Conservation (phyloP, 1,139 yeast genomes). For the Eremothecium gossypii region DNA sequence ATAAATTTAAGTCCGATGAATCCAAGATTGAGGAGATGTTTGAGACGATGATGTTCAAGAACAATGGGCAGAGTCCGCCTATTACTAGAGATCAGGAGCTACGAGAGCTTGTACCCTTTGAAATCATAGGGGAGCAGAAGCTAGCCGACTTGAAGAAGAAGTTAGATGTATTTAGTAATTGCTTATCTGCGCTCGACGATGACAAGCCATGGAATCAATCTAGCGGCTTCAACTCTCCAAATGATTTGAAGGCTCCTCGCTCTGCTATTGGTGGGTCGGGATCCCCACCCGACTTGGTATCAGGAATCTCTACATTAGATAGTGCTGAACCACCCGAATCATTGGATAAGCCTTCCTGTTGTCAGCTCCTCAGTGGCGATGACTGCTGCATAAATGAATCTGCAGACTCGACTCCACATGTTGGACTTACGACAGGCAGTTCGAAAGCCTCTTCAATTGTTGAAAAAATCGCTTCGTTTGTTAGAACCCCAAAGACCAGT, state of each 20-base stretch:
- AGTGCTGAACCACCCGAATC: constrained; percentile 1
- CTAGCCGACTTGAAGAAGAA: constrained; percentile 2
- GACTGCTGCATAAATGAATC: constrained; percentile 2
- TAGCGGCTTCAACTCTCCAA: constrained; percentile 1
- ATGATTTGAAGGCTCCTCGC: constrained; percentile 1
- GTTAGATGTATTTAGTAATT: constrained; percentile 3
- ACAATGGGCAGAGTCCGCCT: constrained; percentile 4
- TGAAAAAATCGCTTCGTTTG: constrained; percentile 2
- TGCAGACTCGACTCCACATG: constrained; percentile 1
- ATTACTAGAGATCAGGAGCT: constrained; percentile 3
- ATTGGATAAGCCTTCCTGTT: background rate
- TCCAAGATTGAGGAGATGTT: constrained; percentile 3
- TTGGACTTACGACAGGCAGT: constrained; percentile 1
- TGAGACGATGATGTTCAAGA: constrained; percentile 3
- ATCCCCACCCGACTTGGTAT: constrained; percentile 3
- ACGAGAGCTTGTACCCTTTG: constrained; percentile 7
- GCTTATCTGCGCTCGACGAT: constrained; percentile 1
- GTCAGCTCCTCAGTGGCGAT: constrained; percentile 3
- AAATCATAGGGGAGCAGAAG: constrained; percentile 5
- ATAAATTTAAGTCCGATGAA: constrained; percentile 2
- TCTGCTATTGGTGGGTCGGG: constrained; percentile 3
- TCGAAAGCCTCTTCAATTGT: constrained; percentile 3
- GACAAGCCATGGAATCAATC: constrained; percentile 4
- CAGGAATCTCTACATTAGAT: constrained; percentile 3
- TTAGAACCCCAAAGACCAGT: constrained; percentile 2